phyloP scores from a whole-genome alignment of 768 basidiomycete genomes.

The Lactarius psammicola region DNA sequence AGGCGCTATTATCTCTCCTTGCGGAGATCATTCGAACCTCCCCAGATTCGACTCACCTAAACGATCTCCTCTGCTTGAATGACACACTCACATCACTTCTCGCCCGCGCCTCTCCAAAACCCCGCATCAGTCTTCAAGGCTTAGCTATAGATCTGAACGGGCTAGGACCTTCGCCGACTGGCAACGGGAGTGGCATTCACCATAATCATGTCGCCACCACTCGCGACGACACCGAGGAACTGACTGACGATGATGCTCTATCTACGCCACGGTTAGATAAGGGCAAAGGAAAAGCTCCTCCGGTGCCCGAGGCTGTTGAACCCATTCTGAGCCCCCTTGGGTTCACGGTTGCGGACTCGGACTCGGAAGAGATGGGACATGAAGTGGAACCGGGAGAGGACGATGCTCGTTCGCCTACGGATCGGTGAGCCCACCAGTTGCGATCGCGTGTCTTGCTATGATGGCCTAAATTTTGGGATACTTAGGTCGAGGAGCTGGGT shows the following conservation, averaged over 20 bases:
- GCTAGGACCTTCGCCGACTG: not conserved
- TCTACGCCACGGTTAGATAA: constrained; percentile 71
- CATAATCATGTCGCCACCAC: constrained; percentile 7
- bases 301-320: constrained; percentile 65
- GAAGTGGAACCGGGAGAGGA: constrained; percentile 39
- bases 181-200: not conserved
- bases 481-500: constrained; percentile 77
- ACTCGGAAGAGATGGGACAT: constrained; percentile 51
- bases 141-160: constrained; percentile 26
- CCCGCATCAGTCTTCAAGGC: constrained; percentile 17
- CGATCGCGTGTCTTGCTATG: not conserved
- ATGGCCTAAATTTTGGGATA: not conserved
- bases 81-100: constrained; percentile 65
- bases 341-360: constrained; percentile 34
- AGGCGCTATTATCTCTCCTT: constrained; percentile 52
- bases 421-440: constrained; percentile 20
- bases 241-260: constrained; percentile 38
- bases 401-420: constrained; percentile 26
- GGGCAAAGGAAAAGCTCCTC: constrained; percentile 71
- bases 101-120: constrained; percentile 36
- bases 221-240: constrained; percentile 15
- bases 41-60: constrained; percentile 57
- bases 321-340: constrained; percentile 61
- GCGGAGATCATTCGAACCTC: constrained; percentile 52
- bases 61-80: constrained; percentile 67